Evolutionary conservation across 805 yeast genomes (phyloP).

Genomic region (Starmera dryadoides): DNA sequence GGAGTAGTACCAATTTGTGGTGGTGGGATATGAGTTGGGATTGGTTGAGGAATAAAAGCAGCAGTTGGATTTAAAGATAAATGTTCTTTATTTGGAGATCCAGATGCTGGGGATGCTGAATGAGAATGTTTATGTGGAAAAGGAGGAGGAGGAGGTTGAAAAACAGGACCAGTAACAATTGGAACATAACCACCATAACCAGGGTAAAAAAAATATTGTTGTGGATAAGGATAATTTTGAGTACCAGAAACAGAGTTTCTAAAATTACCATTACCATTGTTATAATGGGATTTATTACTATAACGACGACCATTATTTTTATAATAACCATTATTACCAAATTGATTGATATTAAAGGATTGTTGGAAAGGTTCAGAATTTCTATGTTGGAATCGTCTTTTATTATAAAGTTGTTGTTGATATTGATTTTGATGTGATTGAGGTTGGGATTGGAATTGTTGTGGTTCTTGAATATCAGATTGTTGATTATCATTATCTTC

Average conservation of each 20-base stretch:
- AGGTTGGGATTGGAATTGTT: too few relatives aligned
- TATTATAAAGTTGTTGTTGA: conserved; percentile 1
- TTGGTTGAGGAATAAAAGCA: conserved; percentile 1
- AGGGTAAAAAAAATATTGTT: conserved; percentile 1
- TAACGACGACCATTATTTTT: conserved; percentile 7
- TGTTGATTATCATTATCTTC: too few relatives aligned
- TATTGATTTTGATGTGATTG: conserved; percentile 9
- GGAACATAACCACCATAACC: conserved; percentile 6
- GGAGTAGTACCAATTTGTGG: conserved; percentile 2
- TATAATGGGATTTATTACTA: conserved; percentile 3
- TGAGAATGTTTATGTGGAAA: neutral
- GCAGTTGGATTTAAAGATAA: neutral
- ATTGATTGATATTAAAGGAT: conserved; percentile 1
- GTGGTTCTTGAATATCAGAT: too few relatives aligned
- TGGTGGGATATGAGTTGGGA: conserved; percentile 1
- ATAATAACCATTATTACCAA: neutral
- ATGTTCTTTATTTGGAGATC: neutral
- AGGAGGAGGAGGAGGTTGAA: neutral
- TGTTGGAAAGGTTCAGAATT: conserved; percentile 13
- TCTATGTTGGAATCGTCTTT: conserved; percentile 9
- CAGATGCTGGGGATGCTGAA: neutral
- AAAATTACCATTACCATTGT: neutral
- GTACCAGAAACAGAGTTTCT: conserved; percentile 16
- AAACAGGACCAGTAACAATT: neutral
- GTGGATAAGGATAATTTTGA: conserved; percentile 2